Base-by-base conservation (phyloP, 352 stramenopile species). In the Pythium utonaiense region DNA sequence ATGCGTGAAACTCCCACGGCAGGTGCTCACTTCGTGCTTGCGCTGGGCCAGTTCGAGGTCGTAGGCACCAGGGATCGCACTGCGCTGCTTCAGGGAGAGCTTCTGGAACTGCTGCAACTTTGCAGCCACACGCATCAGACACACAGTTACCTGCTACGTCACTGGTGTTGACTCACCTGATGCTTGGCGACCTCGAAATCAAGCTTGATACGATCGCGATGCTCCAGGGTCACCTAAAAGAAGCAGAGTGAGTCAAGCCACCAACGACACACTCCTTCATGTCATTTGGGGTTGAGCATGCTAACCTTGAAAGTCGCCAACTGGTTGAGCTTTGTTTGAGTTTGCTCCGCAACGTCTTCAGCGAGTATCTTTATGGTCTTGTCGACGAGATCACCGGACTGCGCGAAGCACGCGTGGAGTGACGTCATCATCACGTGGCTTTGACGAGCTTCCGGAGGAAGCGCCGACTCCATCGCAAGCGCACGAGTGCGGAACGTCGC, bases 231-330 rank as follows among this genome's bases (percentile, higher is more conserved):
- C 3, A 65, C 49, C 74, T 82, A 22, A 16, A 10, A 27, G 22
- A 24, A 24, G 10, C n/a, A 27, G 17, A 48, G n/a, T 12, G 16
- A 48, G 38, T 24, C 17, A 5, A 12, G n/a, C 12, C 14, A 25
- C 3, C 42, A 50, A 50, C 6, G 9, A n/a, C n/a, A n/a, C n/a
- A n/a, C n/a, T 50, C 17, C 9, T 7, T 13, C 12, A 7, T 13
- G 3, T 33, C 28, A 5, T 10, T 9, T 10, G 9, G 28, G 28
- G 28, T 27, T 40, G 33, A n/a, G 3, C 24, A 44, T 12, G 34
- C 44, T 1, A 54, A 77, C 70, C 50, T 70, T 65, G 54, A 83
- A 80, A 4, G 38, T 38, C 30, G 69, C 30, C 13, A 83, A 61
- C 30, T 78, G 69, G 1, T 67, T 30, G 8, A 72, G 49, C 62